These are phyloP conservation scores for Scheffersomyces illinoinensis DNA, from an alignment of 1,139 yeast species.

Conservation along the genomic window DNA sequence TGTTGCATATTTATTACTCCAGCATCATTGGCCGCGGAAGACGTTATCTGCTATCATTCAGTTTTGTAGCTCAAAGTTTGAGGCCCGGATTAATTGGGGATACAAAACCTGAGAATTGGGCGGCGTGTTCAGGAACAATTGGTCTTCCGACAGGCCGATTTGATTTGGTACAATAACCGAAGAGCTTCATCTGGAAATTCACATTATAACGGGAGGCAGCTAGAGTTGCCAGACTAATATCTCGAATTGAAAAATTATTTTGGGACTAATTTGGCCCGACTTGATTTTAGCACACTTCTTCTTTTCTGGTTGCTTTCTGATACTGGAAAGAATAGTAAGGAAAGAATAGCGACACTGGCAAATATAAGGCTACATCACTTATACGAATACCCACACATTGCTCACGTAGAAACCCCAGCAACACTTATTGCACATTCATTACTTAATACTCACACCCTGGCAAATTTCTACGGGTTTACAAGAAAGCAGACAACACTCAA, in stretches of 20 bases:
- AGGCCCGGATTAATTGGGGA: neutral
- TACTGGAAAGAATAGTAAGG: neutral
- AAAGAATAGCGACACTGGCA: neutral
- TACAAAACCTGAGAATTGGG: neutral
- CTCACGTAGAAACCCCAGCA: neutral
- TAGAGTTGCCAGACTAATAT: neutral
- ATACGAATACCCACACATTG: neutral
- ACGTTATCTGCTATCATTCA: neutral
- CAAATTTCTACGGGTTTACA: neutral
- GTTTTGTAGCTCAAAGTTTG: neutral
- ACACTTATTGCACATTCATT: neutral
- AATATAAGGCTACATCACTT: neutral
- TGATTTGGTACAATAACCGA: neutral
- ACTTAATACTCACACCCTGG: neutral
- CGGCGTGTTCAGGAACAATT: neutral
- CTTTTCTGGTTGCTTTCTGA: neutral
- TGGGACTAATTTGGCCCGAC: neutral
- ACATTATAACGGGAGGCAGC: neutral
- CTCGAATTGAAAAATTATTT: neutral
- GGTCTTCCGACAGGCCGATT: neutral
- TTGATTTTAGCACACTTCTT: neutral
- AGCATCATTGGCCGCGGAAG: neutral
- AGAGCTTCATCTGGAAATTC: neutral
- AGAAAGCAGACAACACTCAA: no score
- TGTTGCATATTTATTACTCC: neutral